phyloP scores from a whole-genome alignment of 768 basidiomycete genomes.

The Harrya chromipes region DNA sequence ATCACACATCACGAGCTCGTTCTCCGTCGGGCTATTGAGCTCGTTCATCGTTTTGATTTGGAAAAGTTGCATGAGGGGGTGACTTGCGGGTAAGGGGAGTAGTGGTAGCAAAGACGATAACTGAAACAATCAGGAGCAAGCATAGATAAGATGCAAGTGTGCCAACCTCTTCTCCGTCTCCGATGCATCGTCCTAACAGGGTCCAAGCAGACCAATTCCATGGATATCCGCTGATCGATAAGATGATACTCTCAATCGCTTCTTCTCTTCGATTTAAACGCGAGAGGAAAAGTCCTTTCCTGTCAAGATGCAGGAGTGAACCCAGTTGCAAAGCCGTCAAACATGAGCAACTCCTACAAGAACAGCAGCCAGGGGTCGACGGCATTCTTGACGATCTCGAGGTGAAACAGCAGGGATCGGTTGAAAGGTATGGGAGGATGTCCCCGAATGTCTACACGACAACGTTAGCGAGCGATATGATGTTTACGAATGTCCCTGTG shows the following conservation, averaged over 20 bases:
- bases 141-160: not conserved
- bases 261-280: constrained; percentile 78
- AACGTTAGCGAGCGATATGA: not conserved
- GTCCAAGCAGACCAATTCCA: constrained; percentile 98
- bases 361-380: constrained; percentile 84
- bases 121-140: constrained; percentile 27
- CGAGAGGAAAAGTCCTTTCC: constrained; percentile 80
- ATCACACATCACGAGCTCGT: constrained; percentile 78
- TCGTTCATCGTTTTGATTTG: constrained; percentile 88
- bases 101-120: constrained; percentile 43
- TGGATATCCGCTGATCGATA: constrained; percentile 73
- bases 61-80: constrained; percentile 66
- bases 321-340: not conserved
- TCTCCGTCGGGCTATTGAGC: constrained; percentile 84
- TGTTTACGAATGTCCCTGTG: not conserved
- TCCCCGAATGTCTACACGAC: constrained; percentile 55
- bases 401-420: constrained; percentile 49
- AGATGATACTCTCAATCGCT: constrained; percentile 76
- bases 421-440: constrained; percentile 70
- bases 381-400: constrained; percentile 53
- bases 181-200: constrained; percentile 73
- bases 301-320: constrained; percentile 30
- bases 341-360: constrained; percentile 44
- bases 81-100: constrained; percentile 47
- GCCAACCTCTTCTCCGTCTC: constrained; percentile 81